Base-by-base conservation (phyloP, 148 eudicot genomes). In the Fallopia convolvulus region DNA sequence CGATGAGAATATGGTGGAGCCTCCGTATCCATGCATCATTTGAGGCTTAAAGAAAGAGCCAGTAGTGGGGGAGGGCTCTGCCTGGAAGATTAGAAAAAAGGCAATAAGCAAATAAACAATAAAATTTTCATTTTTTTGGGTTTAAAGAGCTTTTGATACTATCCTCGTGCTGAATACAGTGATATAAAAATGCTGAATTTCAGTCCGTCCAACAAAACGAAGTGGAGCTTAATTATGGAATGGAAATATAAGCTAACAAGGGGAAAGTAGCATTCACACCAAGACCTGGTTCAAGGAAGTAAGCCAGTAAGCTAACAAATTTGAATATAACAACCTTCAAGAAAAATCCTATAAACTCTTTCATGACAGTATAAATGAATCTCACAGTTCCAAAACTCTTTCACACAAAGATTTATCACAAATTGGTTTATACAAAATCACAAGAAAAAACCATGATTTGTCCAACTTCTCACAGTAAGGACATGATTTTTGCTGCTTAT, bases 11-110 rank as follows among this genome's bases (percentile, higher is more conserved):
- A 89, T 79, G 71, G 87, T 56, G 80, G 86, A 76, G 50, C 83
- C 83, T 68, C 72, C 83, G 80, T 88, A 82, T 50, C 80, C 79
- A 56, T 87, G 91, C 92, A 91, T 84, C 87, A 86, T 78, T 15
- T 87, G 92, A 77, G 87, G 82, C 83, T 88, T 92, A 77, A 85
- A 90, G 81, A 92, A 86, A 74, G 97, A 91, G 84, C 99, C 99
- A 41, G 99, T 95, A 48, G 99, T 95, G 56, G 99, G 99, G 75
- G 99, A 95, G 68, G 97, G 99, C 83, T 95, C 99, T 53, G 91
- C 97, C 99, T 95, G 88, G 80, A 87, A 81, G 73, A 83, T 80
- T 55, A 60, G 77, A 33, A 82, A 80, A 52, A 49, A 44, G 75
- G 44, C 42, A 39, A 68, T 15, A 15, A 33, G 44, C 72, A 68